Conservation (phyloP, 2,329 filamentous ascomycete species). For the Cordyceps cicadae region DNA sequence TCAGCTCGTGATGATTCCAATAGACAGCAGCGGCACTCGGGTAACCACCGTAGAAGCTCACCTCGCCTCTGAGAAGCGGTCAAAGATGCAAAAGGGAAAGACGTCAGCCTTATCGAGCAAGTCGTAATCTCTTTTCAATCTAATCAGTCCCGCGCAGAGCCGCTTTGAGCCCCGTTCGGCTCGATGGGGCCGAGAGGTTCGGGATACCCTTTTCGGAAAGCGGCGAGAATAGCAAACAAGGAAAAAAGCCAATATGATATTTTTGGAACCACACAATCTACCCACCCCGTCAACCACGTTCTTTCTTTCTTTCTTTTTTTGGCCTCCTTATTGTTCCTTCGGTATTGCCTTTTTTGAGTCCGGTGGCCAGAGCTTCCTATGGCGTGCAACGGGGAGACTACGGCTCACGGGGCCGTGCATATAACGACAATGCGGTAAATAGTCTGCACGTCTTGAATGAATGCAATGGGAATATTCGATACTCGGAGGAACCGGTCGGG, state of each 20-base stretch:
- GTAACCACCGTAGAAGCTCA: too few species aligned
- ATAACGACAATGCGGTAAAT: too few species aligned
- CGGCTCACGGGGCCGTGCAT: not conserved
- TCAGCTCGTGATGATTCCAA: too few species aligned
- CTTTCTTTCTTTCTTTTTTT: not conserved
- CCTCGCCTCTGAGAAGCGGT: too few species aligned
- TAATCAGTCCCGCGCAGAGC: not conserved
- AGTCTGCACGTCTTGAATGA: too few species aligned
- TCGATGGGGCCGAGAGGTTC: not conserved
- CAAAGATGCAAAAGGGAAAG: too few species aligned
- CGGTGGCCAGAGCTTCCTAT: not conserved
- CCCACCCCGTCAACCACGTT: not conserved
- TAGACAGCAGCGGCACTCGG: too few species aligned
- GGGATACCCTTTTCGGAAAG: constrained; percentile 3
- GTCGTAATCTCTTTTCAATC: not conserved
- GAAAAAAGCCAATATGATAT: not conserved
- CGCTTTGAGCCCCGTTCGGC: not conserved
- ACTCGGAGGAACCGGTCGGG: too few species aligned
- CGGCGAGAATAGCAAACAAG: not conserved
- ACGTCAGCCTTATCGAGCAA: not conserved
- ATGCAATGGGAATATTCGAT: too few species aligned
- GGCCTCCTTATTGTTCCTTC: not conserved
- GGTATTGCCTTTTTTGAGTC: not conserved
- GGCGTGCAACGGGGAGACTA: not conserved
- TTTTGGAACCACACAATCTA: not conserved